Evolutionary conservation across 164 flowering plant species (phyloP), one percentile per base, ranked within the genome.

Genomic region (Tetrastigma voinierianum): DNA sequence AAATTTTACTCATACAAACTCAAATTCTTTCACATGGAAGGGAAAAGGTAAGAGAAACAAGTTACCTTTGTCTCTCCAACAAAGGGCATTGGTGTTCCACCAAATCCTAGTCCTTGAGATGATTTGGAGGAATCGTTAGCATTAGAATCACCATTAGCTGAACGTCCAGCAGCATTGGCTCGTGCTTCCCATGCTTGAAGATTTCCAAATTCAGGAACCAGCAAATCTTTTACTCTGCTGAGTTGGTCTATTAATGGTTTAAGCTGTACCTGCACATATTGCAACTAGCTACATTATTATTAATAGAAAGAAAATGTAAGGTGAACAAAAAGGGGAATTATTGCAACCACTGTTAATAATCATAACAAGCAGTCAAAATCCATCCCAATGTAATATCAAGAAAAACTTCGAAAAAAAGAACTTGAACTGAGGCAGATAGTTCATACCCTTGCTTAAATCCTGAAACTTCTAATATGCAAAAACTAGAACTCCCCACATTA

Each of bases 131-230:
- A 69, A 82, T 92, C 97, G 73, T 75, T 84, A 15, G 71, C 71
- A 76, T 64, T 66, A 56, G 82, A 43, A 79, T 89, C 93, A 67
- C 89, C 88, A 74, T 81, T 78, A 43, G 56, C 72, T 47, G 84
- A 82, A 67, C 88, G 89, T 1, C 62, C 82, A 67, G 83, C 90
- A 61, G 86, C 89, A 81, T 59, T 82, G 17, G 90, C 96, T 66
- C 82, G 81, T 58, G 87, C 88, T 81, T 90, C 95, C 99, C 99
- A 96, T 47, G 88, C 93, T 74, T 81, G 96, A 45, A 96, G 93
- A 75, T 54, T 83, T 73, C 93, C 92, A 84, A 83, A 90, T 61
- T 93, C 96, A 62, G 98, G 99, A 67, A 71, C 87, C 25, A 79
- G 43, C 78, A 96, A 78, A 76, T 88, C 98, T 79, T 90, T 93